These are phyloP conservation scores for Penicillium sp. DNA, from an alignment of 2,329 filamentous ascomycete species.

Conservation along the genomic window DNA sequence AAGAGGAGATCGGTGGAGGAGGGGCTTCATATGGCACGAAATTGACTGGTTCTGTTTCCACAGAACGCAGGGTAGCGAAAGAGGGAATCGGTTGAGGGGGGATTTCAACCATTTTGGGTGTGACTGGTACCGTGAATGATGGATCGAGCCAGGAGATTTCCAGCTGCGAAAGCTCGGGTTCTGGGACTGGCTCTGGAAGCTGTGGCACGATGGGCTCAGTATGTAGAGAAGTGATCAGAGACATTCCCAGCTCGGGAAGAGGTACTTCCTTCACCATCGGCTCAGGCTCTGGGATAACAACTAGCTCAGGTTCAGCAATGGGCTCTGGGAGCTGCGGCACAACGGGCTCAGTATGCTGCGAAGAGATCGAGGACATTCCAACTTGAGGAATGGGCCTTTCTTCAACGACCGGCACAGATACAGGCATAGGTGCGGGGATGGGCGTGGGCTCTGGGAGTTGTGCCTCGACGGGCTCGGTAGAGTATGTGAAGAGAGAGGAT, in stretches of 20 bases:
- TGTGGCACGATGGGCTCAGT: constrained; percentile 11
- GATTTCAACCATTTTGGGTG: constrained; percentile 17
- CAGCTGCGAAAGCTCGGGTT: constrained; percentile 21
- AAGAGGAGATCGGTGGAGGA: constrained; percentile 31
- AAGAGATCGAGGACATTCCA: background rate
- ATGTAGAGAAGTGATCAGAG: background rate
- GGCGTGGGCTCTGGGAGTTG: constrained; percentile 18
- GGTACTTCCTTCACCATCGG: constrained; percentile 2
- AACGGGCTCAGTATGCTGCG: constrained; percentile 4
- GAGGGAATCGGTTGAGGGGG: constrained; percentile 32
- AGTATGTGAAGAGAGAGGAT: constrained; percentile 35
- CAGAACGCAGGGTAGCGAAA: constrained; percentile 45
- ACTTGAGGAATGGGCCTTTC: background rate
- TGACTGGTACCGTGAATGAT: constrained; percentile 34
- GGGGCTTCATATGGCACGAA: constrained; percentile 20
- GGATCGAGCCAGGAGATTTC: constrained; percentile 30
- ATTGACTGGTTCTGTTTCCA: constrained; percentile 41
- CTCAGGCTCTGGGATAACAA: constrained; percentile 10
- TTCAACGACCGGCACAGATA: constrained; percentile 6
- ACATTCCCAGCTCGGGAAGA: constrained; percentile 1
- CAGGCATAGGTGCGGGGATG: constrained; percentile 19
- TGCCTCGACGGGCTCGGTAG: constrained; percentile 27
- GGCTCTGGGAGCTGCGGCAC: background rate
- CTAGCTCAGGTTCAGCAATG: constrained; percentile 9
- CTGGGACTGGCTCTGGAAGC: constrained; percentile 13